phyloP scores from a whole-genome alignment of 805 yeast genomes.

The fission yeast (Schizosaccharomyces pombe) region DNA sequence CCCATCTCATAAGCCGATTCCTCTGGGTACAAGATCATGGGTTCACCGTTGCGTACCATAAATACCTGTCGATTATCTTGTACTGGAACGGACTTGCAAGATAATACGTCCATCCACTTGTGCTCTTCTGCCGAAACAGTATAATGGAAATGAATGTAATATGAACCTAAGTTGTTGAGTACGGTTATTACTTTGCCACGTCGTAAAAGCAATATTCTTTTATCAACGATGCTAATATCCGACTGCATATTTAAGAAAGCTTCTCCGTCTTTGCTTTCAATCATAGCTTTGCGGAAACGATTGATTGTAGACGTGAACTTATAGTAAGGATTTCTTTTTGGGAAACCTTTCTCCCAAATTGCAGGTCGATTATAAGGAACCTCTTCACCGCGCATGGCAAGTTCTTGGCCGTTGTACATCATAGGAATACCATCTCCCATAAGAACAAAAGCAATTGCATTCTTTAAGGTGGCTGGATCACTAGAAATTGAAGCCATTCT shows the following conservation, averaged over 20 bases:
- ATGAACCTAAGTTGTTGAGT: neutral
- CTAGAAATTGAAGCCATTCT: constrained; percentile 4
- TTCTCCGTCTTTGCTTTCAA: neutral
- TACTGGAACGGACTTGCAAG: neutral
- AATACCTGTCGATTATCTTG: neutral
- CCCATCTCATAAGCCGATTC: neutral
- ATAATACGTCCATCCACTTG: neutral
- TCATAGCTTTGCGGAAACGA: neutral
- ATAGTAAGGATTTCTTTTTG: constrained; percentile 1
- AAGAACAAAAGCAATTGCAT: constrained; percentile 1
- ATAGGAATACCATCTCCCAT: constrained; percentile 7
- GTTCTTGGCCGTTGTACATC: constrained; percentile 6
- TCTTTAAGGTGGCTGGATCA: constrained; percentile 2
- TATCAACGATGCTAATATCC: neutral
- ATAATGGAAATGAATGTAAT: neutral
- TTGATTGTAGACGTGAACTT: neutral
- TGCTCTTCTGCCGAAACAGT: constrained; percentile 1
- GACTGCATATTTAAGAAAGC: neutral
- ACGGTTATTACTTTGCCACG: neutral
- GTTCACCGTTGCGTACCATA: neutral
- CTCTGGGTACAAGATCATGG: constrained; percentile 1
- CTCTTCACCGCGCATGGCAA: constrained; percentile 1
- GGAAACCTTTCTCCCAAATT: constrained; percentile 6
- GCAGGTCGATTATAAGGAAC: constrained; percentile 6
- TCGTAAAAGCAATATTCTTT: neutral